A percentile compares a stretch with the other conserved stretches of the same genome.
phyloP scores from a whole-genome alignment of 495 filamentous ascomycete species.

The Penicillium cosmopolitanum region DNA sequence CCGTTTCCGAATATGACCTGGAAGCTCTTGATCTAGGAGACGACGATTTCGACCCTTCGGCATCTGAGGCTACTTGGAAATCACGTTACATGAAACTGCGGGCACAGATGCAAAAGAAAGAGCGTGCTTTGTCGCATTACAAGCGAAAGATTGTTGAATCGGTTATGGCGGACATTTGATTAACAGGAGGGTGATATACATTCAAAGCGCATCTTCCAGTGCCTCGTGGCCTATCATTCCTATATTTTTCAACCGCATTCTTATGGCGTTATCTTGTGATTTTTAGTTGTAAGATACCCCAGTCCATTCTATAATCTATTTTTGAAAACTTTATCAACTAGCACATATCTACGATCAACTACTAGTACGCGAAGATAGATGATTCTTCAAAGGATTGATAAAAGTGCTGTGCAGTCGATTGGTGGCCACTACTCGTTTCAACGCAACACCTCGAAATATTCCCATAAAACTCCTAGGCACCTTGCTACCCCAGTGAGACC shows the following conservation, averaged over 20 bases:
- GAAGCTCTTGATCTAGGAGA: slow-evolving; percentile 40
- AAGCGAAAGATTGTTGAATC: slow-evolving; percentile 60
- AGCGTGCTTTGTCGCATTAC: slow-evolving; percentile 52
- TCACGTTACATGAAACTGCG: slow-evolving; percentile 51
- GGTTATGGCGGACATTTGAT: slow-evolving; percentile 56
- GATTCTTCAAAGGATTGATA: no score
- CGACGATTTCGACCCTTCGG: slow-evolving; percentile 26
- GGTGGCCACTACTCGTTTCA: no score
- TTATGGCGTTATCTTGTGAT: background rate
- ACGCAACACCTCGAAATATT: no score
- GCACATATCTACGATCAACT: no score
- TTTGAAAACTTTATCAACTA: background rate
- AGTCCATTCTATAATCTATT: background rate
- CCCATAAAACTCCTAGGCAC: no score
- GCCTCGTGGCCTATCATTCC: background rate
- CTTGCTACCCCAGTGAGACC: no score
- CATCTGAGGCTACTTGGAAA: slow-evolving; percentile 45
- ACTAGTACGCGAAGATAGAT: no score
- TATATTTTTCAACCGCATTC: slow-evolving; percentile 4
- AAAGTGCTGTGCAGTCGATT: no score
- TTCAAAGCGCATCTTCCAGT: background rate
- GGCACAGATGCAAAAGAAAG: slow-evolving; percentile 53
- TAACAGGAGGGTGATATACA: background rate
- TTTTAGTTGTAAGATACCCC: slow-evolving; percentile 13
- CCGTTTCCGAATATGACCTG: slow-evolving; percentile 17